Base-by-base conservation (phyloP, 2,329 filamentous ascomycete genomes). In the Apiospora aurea region DNA sequence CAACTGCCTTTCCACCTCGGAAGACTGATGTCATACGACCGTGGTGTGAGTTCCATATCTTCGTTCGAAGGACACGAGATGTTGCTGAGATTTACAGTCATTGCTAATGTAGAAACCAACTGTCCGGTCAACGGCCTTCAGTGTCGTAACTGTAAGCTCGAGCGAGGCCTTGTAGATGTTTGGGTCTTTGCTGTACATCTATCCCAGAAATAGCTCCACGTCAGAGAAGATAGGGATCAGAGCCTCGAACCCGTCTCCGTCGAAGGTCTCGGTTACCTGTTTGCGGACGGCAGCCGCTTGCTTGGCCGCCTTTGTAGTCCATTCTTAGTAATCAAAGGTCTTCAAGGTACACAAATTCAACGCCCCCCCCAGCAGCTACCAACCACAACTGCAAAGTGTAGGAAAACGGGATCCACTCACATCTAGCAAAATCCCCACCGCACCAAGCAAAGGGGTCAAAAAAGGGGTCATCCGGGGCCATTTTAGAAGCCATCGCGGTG, bases 221-320 rank as follows among this genome's bases (percentile, higher is more conserved):
- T 71, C 70, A 4, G 72, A 73, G 43, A 73, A 73, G 14, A 71
- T 61, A 2, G 70, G 21, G 18, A 73, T 47, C 10, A 73, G 70
- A 4, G 38, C 57, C 21, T 73, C 70, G 13, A 73, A 70, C 2
- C 67, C 67, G 6, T 67, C 34, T 1, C 34, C 34, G 8, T 26
- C 61, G 24, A 67, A 67, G 18, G 61, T 67, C 34, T 67, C 61
- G 16, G 43, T 10, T 14, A 69, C 64, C 46, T 68, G 18, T 1
- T 70, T 72, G 13, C 71, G 38, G 1, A 70, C 68, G 2, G 3
- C 38, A 11, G 71, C 68, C 38, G 71, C 49, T 21, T 53, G 49
- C 24, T 67, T 72, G 7, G 53, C 51, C 0, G 51, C 51, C 71
- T 72, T 41, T 44, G 0, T 2, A 14, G 10, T n/a, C 21, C 11